A percentile compares a stretch with the other conserved stretches of the same genome.
These are phyloP conservation scores for Triadica sebifera DNA, from an alignment of 345 rosid species.

Conservation along the genomic window DNA sequence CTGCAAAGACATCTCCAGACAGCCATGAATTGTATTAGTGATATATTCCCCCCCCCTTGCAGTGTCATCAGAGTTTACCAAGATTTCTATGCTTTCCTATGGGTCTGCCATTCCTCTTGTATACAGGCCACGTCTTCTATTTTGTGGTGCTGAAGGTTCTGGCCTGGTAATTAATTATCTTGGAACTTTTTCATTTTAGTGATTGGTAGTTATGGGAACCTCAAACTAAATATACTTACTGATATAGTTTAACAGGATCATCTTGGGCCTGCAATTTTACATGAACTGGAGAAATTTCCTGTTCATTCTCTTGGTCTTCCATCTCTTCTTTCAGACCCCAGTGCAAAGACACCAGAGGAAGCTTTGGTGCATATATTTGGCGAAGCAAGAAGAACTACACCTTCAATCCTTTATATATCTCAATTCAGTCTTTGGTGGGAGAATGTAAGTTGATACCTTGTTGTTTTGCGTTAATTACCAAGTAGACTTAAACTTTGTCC, in stretches of 20 bases:
- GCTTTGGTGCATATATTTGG: conserved; percentile 97
- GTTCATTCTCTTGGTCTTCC: conserved; percentile 97
- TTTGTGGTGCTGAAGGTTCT: conserved; percentile 79
- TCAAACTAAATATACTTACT: conserved; percentile 62
- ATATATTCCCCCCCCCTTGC: conserved; percentile 71
- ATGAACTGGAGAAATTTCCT: conserved; percentile 95
- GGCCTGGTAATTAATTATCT: conserved; percentile 92
- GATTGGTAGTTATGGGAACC: conserved; percentile 26
- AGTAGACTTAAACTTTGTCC: not conserved
- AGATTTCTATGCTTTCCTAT: conserved; percentile 90
- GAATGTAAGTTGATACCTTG: conserved; percentile 54
- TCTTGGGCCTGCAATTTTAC: conserved; percentile 96
- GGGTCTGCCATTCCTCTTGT: conserved; percentile 93
- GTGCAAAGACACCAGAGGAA: conserved; percentile 99
- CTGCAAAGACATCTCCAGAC: conserved; percentile 73
- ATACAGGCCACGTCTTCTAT: conserved; percentile 90
- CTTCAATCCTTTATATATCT: conserved; percentile 87
- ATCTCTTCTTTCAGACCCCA: conserved; percentile 96
- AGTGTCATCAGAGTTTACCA: conserved; percentile 66
- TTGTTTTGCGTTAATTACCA: not conserved
- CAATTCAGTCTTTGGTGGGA: conserved; percentile 99
- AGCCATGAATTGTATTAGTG: conserved; percentile 67
- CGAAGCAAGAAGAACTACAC: conserved; percentile 96
- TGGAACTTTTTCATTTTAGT: conserved; percentile 21
- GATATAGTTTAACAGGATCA: conserved; percentile 91